These are phyloP conservation scores for Thalassiosira pacifica DNA, from an alignment of 352 stramenopile species.

Conservation along the genomic window DNA sequence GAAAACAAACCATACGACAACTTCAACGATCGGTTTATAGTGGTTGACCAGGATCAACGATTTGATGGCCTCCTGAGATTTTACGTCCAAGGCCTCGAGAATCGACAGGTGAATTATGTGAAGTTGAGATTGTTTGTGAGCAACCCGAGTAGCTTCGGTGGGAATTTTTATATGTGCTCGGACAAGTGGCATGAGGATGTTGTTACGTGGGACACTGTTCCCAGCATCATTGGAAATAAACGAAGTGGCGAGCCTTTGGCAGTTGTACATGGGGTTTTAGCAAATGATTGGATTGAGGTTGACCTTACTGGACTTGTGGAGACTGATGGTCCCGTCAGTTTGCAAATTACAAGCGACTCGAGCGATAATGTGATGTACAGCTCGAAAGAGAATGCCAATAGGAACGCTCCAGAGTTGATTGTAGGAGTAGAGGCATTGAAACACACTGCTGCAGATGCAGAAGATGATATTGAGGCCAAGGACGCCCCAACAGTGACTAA, in stretches of 20 bases:
- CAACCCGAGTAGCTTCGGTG: slow-evolving; percentile 47
- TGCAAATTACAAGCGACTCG: slow-evolving; percentile 53
- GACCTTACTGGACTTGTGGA: slow-evolving; percentile 56
- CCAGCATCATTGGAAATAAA: slow-evolving; percentile 40
- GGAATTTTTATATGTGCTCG: slow-evolving; percentile 53
- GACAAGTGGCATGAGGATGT: slow-evolving; percentile 64
- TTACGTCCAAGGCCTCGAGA: slow-evolving; percentile 51
- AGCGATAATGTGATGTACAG: slow-evolving; percentile 65
- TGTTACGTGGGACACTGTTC: slow-evolving; percentile 56
- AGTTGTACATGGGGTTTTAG: slow-evolving; percentile 22
- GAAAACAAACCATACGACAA: slow-evolving; percentile 49
- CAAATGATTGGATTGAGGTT: slow-evolving; percentile 61
- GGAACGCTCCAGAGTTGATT: slow-evolving; percentile 58
- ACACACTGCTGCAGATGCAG: not conserved
- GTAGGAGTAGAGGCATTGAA: slow-evolving; percentile 34
- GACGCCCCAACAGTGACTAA: slow-evolving; percentile 23
- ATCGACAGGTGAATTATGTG: slow-evolving; percentile 43
- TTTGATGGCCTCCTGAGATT: slow-evolving; percentile 64
- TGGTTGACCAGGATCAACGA: slow-evolving; percentile 57
- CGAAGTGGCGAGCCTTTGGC: too few relatives aligned
- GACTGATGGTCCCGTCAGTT: slow-evolving; percentile 45
- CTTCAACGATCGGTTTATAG: slow-evolving; percentile 63
- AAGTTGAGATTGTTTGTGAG: slow-evolving; percentile 58
- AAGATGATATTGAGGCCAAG: not conserved
- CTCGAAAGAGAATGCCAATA: slow-evolving; percentile 60